These are phyloP conservation scores for Daedaleopsis sinensis DNA, from an alignment of 768 basidiomycete species.

Conservation along the genomic window DNA sequence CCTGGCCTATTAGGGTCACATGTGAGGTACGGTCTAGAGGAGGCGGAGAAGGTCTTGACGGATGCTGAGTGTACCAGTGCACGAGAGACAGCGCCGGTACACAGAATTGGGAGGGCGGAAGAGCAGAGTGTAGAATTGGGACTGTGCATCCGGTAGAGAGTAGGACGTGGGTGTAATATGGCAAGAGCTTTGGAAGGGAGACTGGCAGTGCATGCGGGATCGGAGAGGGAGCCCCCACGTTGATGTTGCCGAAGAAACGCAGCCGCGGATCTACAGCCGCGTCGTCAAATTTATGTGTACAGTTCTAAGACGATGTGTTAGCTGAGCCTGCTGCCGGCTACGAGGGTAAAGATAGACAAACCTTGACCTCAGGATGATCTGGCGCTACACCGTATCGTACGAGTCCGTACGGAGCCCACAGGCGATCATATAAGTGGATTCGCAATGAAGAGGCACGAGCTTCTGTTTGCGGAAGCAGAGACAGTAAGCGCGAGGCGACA, in stretches of 20 bases:
- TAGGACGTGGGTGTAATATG: constrained; percentile 83
- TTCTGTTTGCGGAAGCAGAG: constrained; percentile 50
- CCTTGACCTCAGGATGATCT: constrained; percentile 99
- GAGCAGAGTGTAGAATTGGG: constrained; percentile 57
- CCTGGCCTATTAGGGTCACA: constrained; percentile 88
- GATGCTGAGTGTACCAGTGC: constrained; percentile 97
- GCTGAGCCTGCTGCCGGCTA: not conserved
- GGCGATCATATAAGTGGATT: constrained; percentile 88
- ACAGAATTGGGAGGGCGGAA: constrained; percentile 52
- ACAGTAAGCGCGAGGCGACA: constrained; percentile 83
- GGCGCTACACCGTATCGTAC: constrained; percentile 97
- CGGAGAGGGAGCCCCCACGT: constrained; percentile 45
- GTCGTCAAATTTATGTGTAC: constrained; percentile 91
- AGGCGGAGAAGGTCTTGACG: constrained; percentile 60
- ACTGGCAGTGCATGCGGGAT: constrained; percentile 59
- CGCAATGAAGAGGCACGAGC: constrained; percentile 41
- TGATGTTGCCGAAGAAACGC: constrained; percentile 90
- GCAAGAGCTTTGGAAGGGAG: constrained; percentile 60
- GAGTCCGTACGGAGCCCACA: constrained; percentile 94
- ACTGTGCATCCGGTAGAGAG: constrained; percentile 86
- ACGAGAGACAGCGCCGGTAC: constrained; percentile 83
- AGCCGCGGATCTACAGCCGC: constrained; percentile 81
- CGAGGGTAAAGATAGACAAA: constrained; percentile 27
- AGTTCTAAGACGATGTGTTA: constrained; percentile 55
- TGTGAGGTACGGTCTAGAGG: constrained; percentile 67